phyloP scores from a whole-genome alignment of 495 filamentous ascomycete species.

The Echria macrotheca region DNA sequence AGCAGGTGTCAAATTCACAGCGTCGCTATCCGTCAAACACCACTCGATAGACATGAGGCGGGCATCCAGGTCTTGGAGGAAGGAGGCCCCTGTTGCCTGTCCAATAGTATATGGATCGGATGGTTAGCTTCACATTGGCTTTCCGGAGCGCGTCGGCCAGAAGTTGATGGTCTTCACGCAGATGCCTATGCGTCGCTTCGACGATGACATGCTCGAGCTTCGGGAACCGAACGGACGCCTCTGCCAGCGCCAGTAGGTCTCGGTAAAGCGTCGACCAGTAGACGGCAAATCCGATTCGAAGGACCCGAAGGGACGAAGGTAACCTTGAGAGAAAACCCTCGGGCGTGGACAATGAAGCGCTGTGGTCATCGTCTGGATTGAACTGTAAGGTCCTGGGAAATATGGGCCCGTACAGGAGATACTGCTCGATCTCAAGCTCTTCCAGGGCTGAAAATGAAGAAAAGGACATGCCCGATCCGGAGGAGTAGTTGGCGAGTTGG shows the following conservation, averaged over 20 bases:
- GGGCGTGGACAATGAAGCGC: neutral
- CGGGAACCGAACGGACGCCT: neutral
- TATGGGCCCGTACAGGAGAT: neutral
- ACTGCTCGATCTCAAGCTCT: neutral
- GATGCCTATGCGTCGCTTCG: too few relatives aligned
- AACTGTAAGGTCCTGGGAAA: neutral
- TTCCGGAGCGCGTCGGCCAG: too few relatives aligned
- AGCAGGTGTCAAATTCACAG: too few relatives aligned
- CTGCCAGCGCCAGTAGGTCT: neutral
- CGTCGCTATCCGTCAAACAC: too few relatives aligned
- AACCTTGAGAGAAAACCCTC: neutral
- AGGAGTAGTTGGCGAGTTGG: neutral
- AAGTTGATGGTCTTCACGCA: too few relatives aligned
- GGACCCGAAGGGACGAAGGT: neutral
- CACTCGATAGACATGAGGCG: too few relatives aligned
- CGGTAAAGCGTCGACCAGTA: neutral
- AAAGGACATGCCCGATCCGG: neutral
- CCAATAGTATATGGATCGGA: too few relatives aligned
- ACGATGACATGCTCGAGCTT: neutral
- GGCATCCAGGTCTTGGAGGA: too few relatives aligned
- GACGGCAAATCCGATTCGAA: neutral
- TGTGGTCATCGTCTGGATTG: neutral
- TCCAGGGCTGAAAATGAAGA: neutral
- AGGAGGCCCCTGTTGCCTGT: too few relatives aligned
- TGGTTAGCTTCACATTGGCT: too few relatives aligned